Percentiles rank a stretch among this genome's conserved stretches.
Evolutionary conservation across 768 basidiomycete genomes (phyloP).

Genomic region (Mrakia frigida): DNA sequence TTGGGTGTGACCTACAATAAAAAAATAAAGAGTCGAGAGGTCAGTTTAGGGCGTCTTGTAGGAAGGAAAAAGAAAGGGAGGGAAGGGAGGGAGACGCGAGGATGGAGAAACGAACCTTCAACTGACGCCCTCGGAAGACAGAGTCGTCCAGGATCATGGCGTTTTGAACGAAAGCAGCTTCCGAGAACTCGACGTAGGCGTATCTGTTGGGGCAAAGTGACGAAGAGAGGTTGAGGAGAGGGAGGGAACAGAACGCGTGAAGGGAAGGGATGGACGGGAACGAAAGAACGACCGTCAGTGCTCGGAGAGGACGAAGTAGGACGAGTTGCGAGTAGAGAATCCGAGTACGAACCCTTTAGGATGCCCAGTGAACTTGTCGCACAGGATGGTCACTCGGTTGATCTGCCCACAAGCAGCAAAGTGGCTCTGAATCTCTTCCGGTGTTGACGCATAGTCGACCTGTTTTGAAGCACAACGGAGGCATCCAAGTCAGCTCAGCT

Average conservation of each 20-base stretch:
- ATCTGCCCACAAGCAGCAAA: constrained; percentile 97
- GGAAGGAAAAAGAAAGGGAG: neutral
- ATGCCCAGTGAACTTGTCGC: constrained; percentile 99
- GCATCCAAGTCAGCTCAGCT: neutral
- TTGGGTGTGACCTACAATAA: constrained; percentile 76
- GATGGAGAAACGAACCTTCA: constrained; percentile 60
- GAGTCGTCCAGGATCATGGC: constrained; percentile 92
- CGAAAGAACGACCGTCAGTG: neutral
- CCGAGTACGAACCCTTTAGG: constrained; percentile 75
- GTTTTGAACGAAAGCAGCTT: constrained; percentile 81
- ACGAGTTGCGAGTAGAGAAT: neutral
- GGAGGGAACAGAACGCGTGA: neutral
- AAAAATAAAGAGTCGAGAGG: neutral
- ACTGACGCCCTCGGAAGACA: constrained; percentile 84
- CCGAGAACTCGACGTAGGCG: constrained; percentile 98
- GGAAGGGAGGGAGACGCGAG: neutral
- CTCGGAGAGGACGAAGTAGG: neutral
- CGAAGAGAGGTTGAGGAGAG: neutral
- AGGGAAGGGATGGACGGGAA: neutral
- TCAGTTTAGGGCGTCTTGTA: neutral
- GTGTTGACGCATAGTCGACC: constrained; percentile 97
- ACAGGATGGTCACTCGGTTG: constrained; percentile 97
- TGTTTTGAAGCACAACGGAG: constrained; percentile 41
- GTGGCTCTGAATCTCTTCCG: constrained; percentile 95
- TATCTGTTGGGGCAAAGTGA: constrained; percentile 50